Percentiles rank a stretch among this genome's conserved stretches.
Conservation (phyloP, 768 basidiomycete genomes). For the Hortiboletus flavorubellus region DNA sequence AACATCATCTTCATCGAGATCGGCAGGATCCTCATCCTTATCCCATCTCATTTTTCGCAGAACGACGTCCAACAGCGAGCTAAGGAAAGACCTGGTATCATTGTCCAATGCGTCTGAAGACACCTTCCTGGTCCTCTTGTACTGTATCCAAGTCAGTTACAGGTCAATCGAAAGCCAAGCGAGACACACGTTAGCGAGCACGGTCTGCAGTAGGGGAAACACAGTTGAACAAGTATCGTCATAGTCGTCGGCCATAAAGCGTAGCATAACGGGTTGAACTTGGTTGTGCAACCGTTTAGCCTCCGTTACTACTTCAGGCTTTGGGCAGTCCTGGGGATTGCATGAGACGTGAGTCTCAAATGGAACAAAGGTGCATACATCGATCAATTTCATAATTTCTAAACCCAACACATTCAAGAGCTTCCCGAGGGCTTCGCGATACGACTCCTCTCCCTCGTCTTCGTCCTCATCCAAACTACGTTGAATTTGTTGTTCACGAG, state of each 20-base stretch:
- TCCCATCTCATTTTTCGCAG: slow-evolving; percentile 92
- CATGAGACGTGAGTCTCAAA: slow-evolving; percentile 4
- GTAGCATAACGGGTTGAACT: slow-evolving; percentile 76
- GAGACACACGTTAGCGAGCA: slow-evolving; percentile 65
- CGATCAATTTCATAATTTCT: slow-evolving; percentile 80
- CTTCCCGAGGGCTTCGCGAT: slow-evolving; percentile 85
- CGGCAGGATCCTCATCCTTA: slow-evolving; percentile 70
- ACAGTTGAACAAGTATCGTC: slow-evolving; percentile 87
- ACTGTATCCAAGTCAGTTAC: slow-evolving; percentile 44
- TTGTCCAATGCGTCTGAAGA: slow-evolving; percentile 62
- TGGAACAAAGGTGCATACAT: slow-evolving; percentile 43
- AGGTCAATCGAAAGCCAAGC: background rate
- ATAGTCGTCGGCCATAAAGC: slow-evolving; percentile 86
- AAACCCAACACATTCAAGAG: slow-evolving; percentile 78
- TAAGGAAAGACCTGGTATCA: slow-evolving; percentile 71
- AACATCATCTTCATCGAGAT: slow-evolving; percentile 85
- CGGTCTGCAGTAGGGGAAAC: slow-evolving; percentile 71
- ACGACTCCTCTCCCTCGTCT: slow-evolving; percentile 85
- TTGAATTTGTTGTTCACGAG: slow-evolving; percentile 60
- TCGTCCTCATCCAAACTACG: slow-evolving; percentile 70
- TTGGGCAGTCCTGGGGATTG: slow-evolving; percentile 49
- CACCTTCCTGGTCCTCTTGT: slow-evolving; percentile 69
- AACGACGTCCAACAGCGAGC: slow-evolving; percentile 71
- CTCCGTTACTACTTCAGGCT: slow-evolving; percentile 59
- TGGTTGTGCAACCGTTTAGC: slow-evolving; percentile 62